Evolutionary conservation across 2,329 filamentous ascomycete genomes (phyloP).

Genomic region (Penicillium rolfsii): DNA sequence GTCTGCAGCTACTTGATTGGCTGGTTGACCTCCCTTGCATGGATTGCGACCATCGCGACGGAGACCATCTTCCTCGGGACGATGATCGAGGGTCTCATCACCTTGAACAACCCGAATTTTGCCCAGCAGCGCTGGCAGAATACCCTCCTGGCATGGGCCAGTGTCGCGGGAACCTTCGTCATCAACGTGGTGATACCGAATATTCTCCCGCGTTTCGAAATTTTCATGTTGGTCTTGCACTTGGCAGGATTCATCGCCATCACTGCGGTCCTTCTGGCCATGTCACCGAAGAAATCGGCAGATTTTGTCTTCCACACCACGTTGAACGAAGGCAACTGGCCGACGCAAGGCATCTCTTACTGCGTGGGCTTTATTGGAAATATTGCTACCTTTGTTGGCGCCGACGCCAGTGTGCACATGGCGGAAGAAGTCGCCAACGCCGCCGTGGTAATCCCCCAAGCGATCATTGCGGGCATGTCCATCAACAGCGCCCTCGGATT

Average conservation of each 20-base stretch:
- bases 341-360: conserved; percentile 39
- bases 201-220: conserved; percentile 47
- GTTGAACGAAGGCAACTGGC: conserved; percentile 40
- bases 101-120: conserved; percentile 44
- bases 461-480: conserved; percentile 40
- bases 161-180: conserved; percentile 43
- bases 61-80: conserved; percentile 48
- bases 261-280: conserved; percentile 40
- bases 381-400: conserved; percentile 39
- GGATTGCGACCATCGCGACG: conserved; percentile 49
- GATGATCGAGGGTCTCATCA: conserved; percentile 47
- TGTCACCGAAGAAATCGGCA: conserved; percentile 34
- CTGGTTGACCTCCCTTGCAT: conserved; percentile 50
- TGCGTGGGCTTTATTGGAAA: conserved; percentile 42
- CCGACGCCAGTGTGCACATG: conserved; percentile 38
- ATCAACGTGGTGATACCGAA: conserved; percentile 50
- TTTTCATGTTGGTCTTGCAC: conserved; percentile 48
- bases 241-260: conserved; percentile 54
- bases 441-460: conserved; percentile 39
- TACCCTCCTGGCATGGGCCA: conserved; percentile 46
- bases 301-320: conserved; percentile 38
- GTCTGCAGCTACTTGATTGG: conserved; percentile 50
- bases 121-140: conserved; percentile 43
- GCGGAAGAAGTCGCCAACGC: conserved; percentile 47
- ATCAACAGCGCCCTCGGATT: conserved; percentile 44